A percentile compares a stretch with the other conserved stretches of the same genome.
Evolutionary conservation across 106 monocot genomes (phyloP).

Genomic region (Dactylorhiza incarnata): DNA sequence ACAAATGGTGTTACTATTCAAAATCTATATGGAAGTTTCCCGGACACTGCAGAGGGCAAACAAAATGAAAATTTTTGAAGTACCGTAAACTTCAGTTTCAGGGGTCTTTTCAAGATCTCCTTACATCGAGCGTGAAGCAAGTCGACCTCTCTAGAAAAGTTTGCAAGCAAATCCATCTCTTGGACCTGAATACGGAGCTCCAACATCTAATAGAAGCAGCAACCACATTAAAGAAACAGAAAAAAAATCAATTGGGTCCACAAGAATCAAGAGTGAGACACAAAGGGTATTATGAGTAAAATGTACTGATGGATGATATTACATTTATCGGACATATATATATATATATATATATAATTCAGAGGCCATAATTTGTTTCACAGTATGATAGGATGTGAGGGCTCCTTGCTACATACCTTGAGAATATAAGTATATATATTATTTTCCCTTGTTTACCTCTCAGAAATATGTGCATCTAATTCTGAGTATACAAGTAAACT

Average conservation of each 20-base stretch:
- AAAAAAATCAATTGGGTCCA: not conserved
- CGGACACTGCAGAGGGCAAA: not conserved
- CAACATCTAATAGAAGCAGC: slow-evolving; percentile 33
- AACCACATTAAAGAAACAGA: not conserved
- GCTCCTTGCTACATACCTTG: not conserved
- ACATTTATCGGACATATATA: not conserved
- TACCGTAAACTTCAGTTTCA: slow-evolving; percentile 45
- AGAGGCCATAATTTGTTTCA: not conserved
- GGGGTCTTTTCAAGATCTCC: slow-evolving; percentile 29
- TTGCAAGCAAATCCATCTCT: slow-evolving; percentile 43
- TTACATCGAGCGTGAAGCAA: slow-evolving; percentile 42
- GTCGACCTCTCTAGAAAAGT: slow-evolving; percentile 38
- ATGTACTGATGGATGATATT: not conserved
- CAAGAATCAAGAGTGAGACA: not conserved
- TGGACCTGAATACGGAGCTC: slow-evolving; percentile 51
- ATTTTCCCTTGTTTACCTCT: no score
- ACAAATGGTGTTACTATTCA: not conserved
- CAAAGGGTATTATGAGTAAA: not conserved
- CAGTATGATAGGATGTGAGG: not conserved
- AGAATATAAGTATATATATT: no score
- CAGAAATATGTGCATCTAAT: no score
- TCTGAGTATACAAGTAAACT: no score
- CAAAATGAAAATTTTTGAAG: not conserved
- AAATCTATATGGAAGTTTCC: not conserved
- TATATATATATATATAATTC: no score